Evolutionary conservation across 768 basidiomycete species (phyloP).

Genomic region (Tricholoma furcatifolium): DNA sequence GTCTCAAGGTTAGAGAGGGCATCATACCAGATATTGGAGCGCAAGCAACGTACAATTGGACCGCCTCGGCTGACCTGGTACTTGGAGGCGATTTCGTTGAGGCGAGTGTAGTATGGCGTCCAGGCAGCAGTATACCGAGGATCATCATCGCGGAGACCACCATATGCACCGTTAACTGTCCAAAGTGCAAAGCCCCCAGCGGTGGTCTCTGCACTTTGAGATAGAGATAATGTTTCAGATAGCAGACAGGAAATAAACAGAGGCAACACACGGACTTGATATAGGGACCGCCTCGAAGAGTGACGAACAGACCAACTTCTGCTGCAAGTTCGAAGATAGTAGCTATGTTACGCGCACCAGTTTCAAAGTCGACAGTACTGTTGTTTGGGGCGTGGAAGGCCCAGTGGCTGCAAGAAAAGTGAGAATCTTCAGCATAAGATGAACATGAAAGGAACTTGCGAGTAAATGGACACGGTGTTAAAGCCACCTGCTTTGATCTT

Average conservation of each 20-base stretch:
- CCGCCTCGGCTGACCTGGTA: constrained; percentile 7
- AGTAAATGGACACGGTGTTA: constrained; percentile 10
- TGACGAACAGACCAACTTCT: constrained; percentile 9
- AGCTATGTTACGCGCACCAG: constrained; percentile 5
- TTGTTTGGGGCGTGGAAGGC: constrained; percentile 11
- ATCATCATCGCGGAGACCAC: constrained; percentile 5
- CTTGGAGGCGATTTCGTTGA: constrained; percentile 10
- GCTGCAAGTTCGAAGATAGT: constrained; percentile 8
- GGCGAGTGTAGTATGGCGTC: constrained; percentile 5
- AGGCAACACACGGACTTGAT: constrained; percentile 1
- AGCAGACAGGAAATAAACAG: neutral
- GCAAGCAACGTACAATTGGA: neutral
- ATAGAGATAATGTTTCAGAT: too few species aligned
- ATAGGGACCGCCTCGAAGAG: constrained; percentile 8
- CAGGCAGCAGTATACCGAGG: constrained; percentile 10
- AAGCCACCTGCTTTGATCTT: constrained; percentile 11
- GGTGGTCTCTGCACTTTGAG: constrained; percentile 6
- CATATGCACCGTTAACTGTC: constrained; percentile 9
- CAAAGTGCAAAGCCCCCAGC: constrained; percentile 11
- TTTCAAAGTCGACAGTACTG: constrained; percentile 11
- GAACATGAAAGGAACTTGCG: neutral
- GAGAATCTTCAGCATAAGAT: neutral
- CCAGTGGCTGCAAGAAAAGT: neutral
- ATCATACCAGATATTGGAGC: neutral
- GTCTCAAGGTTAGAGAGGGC: neutral